Percentiles rank a stretch among this genome's conserved stretches.
These are phyloP conservation scores for Sabuloglossum arenarium DNA, from an alignment of 495 filamentous ascomycete species.

Conservation along the genomic window DNA sequence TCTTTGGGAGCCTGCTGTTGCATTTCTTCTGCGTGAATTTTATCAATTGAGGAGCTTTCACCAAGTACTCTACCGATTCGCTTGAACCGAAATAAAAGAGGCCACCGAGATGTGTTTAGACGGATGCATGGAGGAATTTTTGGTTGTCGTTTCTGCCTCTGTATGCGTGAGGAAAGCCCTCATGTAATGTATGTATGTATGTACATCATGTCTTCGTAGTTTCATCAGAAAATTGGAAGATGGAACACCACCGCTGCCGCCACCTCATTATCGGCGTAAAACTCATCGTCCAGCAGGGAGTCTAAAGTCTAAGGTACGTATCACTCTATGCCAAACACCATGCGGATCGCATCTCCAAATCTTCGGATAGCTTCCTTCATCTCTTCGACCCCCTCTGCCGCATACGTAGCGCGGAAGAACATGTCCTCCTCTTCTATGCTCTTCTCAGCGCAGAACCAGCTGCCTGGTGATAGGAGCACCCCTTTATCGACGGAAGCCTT, in stretches of 20 bases:
- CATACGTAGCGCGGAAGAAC: conserved; percentile 82
- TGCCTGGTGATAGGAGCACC: conserved; percentile 60
- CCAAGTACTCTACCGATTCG: no score
- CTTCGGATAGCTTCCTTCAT: conserved; percentile 62
- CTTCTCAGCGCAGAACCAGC: conserved; percentile 64
- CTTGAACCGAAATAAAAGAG: background rate
- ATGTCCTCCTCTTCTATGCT: conserved; percentile 20
- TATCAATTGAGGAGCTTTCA: no score
- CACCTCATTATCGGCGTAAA: no score
- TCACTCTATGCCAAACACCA: conserved; percentile 25
- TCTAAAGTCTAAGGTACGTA: no score
- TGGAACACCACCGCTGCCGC: no score
- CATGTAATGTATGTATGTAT: no score
- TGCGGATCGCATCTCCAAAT: conserved; percentile 47
- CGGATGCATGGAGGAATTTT: no score
- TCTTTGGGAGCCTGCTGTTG: conserved; percentile 83
- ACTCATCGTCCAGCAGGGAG: no score
- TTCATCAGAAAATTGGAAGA: no score
- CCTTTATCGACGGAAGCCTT: conserved; percentile 42
- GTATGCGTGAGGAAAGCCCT: no score
- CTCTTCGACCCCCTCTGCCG: conserved; percentile 50
- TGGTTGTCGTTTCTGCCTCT: no score
- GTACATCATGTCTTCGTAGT: no score
- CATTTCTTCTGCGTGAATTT: conserved; percentile 99
- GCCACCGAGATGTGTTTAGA: background rate